phyloP scores from a whole-genome alignment of 352 stramenopile species.

The Pythium apleroticum region DNA sequence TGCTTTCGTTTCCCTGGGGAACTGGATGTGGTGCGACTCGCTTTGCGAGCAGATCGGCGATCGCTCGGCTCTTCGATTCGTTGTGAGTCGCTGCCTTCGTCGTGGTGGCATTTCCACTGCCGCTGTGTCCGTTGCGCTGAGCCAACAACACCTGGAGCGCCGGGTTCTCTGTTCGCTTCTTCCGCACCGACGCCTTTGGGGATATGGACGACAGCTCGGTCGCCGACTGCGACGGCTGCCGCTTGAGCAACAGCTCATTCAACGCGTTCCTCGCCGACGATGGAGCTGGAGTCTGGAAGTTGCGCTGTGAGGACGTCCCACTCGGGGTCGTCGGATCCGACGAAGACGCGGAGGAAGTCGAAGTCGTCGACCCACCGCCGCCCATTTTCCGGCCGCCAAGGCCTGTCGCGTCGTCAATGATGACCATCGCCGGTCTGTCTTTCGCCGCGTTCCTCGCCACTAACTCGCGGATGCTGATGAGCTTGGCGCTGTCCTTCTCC shows the following conservation, averaged over 20 bases:
- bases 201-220: neutral
- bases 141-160: conserved; percentile 20
- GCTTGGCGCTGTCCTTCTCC: conserved; percentile 44
- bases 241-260: conserved; percentile 22
- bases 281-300: conserved; percentile 6
- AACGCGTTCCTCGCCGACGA: conserved; percentile 20
- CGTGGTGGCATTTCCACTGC: neutral
- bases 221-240: conserved; percentile 10
- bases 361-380: conserved; percentile 9
- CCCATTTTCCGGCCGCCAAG: conserved; percentile 18
- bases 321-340: conserved; percentile 19
- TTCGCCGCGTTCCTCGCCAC: conserved; percentile 33
- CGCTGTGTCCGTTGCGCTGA: conserved; percentile 11
- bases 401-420: conserved; percentile 31
- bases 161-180: conserved; percentile 20
- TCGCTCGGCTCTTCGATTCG: conserved; percentile 17
- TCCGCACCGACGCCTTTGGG: conserved; percentile 7
- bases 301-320: conserved; percentile 6
- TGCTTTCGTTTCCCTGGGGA: neutral
- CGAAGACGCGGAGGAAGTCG: conserved; percentile 17
- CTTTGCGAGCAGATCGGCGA: conserved; percentile 22
- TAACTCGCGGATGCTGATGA: conserved; percentile 60
- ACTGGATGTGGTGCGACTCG: conserved; percentile 10
- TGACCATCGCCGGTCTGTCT: conserved; percentile 28
- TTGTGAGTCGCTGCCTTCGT: neutral